Base-by-base conservation (phyloP, 352 stramenopile species). In the Phytophthora boehmeriae region DNA sequence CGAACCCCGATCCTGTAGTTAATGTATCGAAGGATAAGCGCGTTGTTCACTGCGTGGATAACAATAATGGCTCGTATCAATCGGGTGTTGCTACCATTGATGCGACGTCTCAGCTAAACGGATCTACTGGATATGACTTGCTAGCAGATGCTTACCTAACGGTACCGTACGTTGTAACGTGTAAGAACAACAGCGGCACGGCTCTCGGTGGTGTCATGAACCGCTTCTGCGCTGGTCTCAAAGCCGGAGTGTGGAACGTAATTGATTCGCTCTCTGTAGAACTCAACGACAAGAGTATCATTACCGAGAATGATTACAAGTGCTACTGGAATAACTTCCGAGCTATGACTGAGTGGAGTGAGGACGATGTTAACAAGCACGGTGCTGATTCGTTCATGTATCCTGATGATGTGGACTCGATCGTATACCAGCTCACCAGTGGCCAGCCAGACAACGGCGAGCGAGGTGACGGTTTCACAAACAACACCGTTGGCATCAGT, bases 11-110 rank as follows among this genome's bases (percentile, higher is more conserved):
- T 44, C 53, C 53, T 51, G 39, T 61, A 44, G n/a, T 61, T 19
- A 54, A 51, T 25, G 41, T 61, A 0, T 39, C 17, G 0, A 61
- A 61, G 34, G 53, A 61, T 35, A 61, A 53, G 39, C 39, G 53
- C 20, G 43, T 61, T 54, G 22, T 61, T 8, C n/a, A 54, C 44
- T 52, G 42, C 43, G 44, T 56, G 16, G 54, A 63, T 35, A 35
- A 46, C 27, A 54, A 62, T 5, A 62, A 55, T 47, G 42, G 54
- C 19, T 62, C 54, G 19, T 62, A 62, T 25, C 44, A 54, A 23
- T 62, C 54, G 8, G 43, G 54, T 27, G 43, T 53, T 25, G 54
- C 43, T 27, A 45, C 43, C 4, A 56, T 63, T 9, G 42, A 63
- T 45, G 43, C 43, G 6, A 47, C 42, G n/a, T 56, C 43, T 1